phyloP scores from a whole-genome alignment of 164 flowering plant genomes.

The Liquidambar formosana region DNA sequence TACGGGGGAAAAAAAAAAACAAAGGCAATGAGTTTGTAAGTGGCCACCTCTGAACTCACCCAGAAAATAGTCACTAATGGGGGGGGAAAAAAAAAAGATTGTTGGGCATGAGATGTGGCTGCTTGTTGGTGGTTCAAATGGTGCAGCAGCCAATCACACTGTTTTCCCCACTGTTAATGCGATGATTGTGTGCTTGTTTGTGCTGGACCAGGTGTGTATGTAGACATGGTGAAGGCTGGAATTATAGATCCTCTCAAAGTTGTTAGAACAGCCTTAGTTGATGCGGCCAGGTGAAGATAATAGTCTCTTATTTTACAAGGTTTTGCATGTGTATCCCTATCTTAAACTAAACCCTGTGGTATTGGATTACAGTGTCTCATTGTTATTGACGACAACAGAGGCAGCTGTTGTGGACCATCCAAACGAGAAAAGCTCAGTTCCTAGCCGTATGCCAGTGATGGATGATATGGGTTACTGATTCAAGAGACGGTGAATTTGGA shows the following conservation, averaged over 20 bases:
- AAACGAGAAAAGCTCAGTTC: constrained; percentile 35
- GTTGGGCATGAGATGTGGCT: too few relatives aligned
- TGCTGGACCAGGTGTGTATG: constrained; percentile 62
- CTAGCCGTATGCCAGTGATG: constrained; percentile 57
- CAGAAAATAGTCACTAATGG: too few relatives aligned
- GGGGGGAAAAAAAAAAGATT: too few relatives aligned
- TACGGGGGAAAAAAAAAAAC: too few relatives aligned
- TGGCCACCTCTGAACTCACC: background rate
- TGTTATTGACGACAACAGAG: constrained; percentile 77
- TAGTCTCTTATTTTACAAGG: background rate
- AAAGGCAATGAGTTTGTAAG: background rate
- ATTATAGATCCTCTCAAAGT: constrained; percentile 94
- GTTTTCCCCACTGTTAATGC: background rate
- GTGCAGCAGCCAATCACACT: background rate
- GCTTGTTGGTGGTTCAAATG: too few relatives aligned
- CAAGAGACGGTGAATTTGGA: background rate
- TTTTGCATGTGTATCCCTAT: too few relatives aligned
- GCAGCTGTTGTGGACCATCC: constrained; percentile 51
- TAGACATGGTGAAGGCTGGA: constrained; percentile 87
- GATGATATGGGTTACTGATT: constrained; percentile 39
- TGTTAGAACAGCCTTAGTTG: constrained; percentile 77
- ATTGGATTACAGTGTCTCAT: constrained; percentile 61
- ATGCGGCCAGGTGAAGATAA: constrained; percentile 80
- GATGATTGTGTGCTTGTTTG: constrained; percentile 2
- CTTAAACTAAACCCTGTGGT: background rate